phyloP scores from a whole-genome alignment of 2,329 filamentous ascomycete species.

The Fusarium odoratissimum region DNA sequence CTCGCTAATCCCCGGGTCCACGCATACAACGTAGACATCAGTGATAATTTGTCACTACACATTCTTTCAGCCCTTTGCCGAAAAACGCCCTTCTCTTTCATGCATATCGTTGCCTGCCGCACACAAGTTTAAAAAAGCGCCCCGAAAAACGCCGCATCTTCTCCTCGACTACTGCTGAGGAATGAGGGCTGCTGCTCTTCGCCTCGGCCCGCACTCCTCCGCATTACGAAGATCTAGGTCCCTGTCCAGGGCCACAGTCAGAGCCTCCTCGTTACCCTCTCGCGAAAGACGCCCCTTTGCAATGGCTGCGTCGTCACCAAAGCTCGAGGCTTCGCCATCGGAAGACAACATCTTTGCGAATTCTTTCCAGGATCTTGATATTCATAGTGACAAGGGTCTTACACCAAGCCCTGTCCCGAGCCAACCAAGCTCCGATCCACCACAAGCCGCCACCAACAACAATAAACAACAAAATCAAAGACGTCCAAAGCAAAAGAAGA shows the following conservation, averaged over 20 bases:
- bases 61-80: neutral
- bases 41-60: neutral
- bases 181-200: conserved; percentile 45
- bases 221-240: conserved; percentile 36
- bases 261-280: conserved; percentile 23
- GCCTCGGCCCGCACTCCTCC: conserved; percentile 40
- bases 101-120: conserved; percentile 16
- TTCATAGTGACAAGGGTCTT: conserved; percentile 25
- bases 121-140: neutral
- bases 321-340: conserved; percentile 7
- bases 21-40: neutral
- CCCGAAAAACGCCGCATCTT: conserved; percentile 13
- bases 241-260: conserved; percentile 7
- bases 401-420: conserved; percentile 9
- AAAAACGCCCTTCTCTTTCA: neutral
- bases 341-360: conserved; percentile 28
- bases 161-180: conserved; percentile 22
- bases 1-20: conserved; percentile 4
- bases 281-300: conserved; percentile 24
- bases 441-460: conserved; percentile 13
- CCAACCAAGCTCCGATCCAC: conserved; percentile 24
- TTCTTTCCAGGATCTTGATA: conserved; percentile 34
- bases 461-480: conserved; percentile 16
- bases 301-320: conserved; percentile 35
- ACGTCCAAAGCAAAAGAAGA: conserved; percentile 28